Evolutionary conservation across 163 green algal species (phyloP), one percentile per base, ranked within the genome.

Genomic region (Scenedesmus sp.): DNA sequence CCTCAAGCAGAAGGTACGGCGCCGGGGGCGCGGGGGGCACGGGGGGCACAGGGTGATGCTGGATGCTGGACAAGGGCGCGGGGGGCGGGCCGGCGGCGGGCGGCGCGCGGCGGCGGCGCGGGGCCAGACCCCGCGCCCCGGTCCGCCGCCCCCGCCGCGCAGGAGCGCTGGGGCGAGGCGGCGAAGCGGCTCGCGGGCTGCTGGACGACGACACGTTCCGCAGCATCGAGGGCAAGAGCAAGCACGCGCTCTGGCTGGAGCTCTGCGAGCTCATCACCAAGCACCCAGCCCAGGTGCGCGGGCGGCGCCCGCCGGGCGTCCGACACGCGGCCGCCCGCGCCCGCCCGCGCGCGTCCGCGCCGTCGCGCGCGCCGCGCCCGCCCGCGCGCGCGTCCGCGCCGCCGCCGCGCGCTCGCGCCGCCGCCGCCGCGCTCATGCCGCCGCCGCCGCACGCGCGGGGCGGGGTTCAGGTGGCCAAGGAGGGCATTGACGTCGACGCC

Each of bases 241-340:
- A 96, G 89, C 96, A 99, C 87, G 72, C 93, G 86, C 87, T 99
- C 71, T 99, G 96, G 96, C 89, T 99, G 80, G 95, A 99, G 90
- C 92, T 99, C 56, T 98, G 94, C 78, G 96, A 99, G 70, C 88
- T 99, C 33, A 86, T 99, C 73, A 98, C 94, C 33, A 95, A 93
- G 76, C 94, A 99, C 85, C 93, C 96, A 9, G 72, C 83, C 13
- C 87, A 95, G 10, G 56, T 34, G 26, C 26, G 50, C 10, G 50
- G 6, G 50, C 20, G n/a, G n/a, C n/a, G n/a, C n/a, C n/a, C 50
- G 50, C 39, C 7, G 39, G 7, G 39, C 39, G 39, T 6, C 39
- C 7, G 7, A 47, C 39, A 47, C 10, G 39, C 39, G 7, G 6
- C 7, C 39, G 10, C 39, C 7, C 39, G 39, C 39, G 6, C 7